Conservation (phyloP, 106 monocot genomes). For the Hemerocallis citrina region DNA sequence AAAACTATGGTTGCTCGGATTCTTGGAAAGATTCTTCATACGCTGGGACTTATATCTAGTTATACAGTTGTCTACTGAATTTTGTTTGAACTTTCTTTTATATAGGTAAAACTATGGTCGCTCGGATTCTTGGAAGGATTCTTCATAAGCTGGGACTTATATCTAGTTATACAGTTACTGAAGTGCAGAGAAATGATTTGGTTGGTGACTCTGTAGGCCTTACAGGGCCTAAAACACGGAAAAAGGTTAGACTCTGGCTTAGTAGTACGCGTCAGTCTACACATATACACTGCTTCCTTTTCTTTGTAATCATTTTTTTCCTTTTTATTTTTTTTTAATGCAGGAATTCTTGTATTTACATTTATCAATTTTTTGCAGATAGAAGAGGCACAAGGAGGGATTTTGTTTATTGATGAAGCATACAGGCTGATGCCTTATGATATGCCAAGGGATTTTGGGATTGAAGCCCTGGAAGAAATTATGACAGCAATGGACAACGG, state of each 20-base stretch:
- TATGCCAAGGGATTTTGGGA: neutral
- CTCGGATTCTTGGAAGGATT: too few species aligned
- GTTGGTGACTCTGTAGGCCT: neutral
- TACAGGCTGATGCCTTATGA: neutral
- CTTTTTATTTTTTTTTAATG: too few species aligned
- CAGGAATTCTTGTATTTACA: too few species aligned
- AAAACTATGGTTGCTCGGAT: constrained; percentile 4
- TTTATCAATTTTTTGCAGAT: constrained; percentile 4
- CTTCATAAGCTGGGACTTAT: too few species aligned
- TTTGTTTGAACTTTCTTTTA: too few species aligned
- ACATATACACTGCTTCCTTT: neutral
- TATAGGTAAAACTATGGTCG: too few species aligned
- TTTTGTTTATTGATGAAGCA: constrained; percentile 2
- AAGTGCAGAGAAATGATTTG: constrained; percentile 8
- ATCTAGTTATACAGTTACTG: constrained; percentile 1
- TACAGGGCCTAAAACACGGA: neutral
- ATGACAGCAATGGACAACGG: constrained; percentile 4
- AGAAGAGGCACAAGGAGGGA: neutral
- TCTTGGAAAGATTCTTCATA: constrained; percentile 2
- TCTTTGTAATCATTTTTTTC: neutral
- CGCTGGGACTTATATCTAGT: neutral
- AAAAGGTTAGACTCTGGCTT: too few species aligned
- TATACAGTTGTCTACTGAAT: too few species aligned
- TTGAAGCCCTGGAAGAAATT: constrained; percentile 8
- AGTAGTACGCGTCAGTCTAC: neutral